Evolutionary conservation across 2,329 filamentous ascomycete genomes (phyloP).

Genomic region (Aquanectria penicillioides): DNA sequence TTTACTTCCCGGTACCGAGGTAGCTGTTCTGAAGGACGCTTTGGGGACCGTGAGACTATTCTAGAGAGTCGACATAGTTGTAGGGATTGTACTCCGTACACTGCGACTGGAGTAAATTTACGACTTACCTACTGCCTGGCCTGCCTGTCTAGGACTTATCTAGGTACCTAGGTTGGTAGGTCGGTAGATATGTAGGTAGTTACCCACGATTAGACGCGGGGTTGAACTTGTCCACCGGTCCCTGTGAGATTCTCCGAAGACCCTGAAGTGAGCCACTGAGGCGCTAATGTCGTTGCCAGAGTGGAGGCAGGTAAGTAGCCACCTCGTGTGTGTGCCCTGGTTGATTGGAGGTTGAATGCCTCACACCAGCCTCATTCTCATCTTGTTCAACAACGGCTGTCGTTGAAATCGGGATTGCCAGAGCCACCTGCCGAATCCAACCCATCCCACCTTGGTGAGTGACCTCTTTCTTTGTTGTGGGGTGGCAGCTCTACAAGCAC

Average conservation of each 20-base stretch:
- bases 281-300: background rate
- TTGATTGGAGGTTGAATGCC: slow-evolving; percentile 3
- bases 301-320: background rate
- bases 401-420: background rate
- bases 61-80: too few species aligned
- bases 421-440: slow-evolving; percentile 10
- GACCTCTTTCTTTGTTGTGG: slow-evolving; percentile 3
- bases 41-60: too few species aligned
- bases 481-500: slow-evolving; percentile 13
- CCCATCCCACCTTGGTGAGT: background rate
- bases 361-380: slow-evolving; percentile 8
- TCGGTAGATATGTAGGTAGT: too few species aligned
- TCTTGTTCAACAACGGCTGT: slow-evolving; percentile 9
- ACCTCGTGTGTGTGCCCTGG: slow-evolving; percentile 1
- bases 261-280: slow-evolving; percentile 6
- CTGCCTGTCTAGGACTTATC: background rate
- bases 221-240: background rate
- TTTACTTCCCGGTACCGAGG: too few species aligned
- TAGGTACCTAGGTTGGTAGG: background rate
- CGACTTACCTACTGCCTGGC: too few species aligned
- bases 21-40: too few species aligned
- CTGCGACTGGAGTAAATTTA: too few species aligned
- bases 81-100: too few species aligned
- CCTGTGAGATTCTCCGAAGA: background rate
- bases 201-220: too few species aligned